Evolutionary conservation across 139 green algal species (phyloP), one percentile per base, ranked within the genome.

Genomic region (Chlamydomonas sp.): DNA sequence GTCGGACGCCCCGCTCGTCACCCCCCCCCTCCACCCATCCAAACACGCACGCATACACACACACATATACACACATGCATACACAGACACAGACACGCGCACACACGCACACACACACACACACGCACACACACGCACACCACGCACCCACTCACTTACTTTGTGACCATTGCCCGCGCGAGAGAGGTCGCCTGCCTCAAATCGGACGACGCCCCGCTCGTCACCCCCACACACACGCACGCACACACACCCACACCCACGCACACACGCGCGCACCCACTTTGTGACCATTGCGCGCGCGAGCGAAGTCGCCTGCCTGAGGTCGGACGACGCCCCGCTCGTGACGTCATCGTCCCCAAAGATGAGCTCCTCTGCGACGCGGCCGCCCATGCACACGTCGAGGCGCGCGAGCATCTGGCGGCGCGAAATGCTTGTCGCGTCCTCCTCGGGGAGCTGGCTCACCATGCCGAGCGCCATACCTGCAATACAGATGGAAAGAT

Each of bases 371-470:
- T 97, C 93, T 2, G 92, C 92, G 22, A 95, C 92, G 5, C 93
- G 79, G 16, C 92, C 93, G 16, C 94, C 94, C 95, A 99, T 98
- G 83, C 86, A 94, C 47, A 99, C 93, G 72, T 97, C 95, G 63
- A 99, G 80, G 36, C 90, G 87, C 4, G 95, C 95, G 59, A 98
- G 79, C 79, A 99, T 90, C 87, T 99, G 75, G 36, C 79, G 77
- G 34, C 83, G 78, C 2, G 76, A 89, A 47, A 96, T 75, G 70
- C 78, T 92, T 35, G 82, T 89, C 73, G 96, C 83, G 75, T 99
- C 93, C 65, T 91, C 89, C 24, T 98, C 93, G 1, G 93, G 93
- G 66, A 98, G 81, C 87, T 97, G 91, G 1, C 36, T 80, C 71
- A 96, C 90, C 89, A 96, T 96, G 71, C 82, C 87, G 65, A 92